These are phyloP conservation scores for Tolypocladium guangdongense DNA, from an alignment of 2,329 filamentous ascomycete species.

Conservation along the genomic window DNA sequence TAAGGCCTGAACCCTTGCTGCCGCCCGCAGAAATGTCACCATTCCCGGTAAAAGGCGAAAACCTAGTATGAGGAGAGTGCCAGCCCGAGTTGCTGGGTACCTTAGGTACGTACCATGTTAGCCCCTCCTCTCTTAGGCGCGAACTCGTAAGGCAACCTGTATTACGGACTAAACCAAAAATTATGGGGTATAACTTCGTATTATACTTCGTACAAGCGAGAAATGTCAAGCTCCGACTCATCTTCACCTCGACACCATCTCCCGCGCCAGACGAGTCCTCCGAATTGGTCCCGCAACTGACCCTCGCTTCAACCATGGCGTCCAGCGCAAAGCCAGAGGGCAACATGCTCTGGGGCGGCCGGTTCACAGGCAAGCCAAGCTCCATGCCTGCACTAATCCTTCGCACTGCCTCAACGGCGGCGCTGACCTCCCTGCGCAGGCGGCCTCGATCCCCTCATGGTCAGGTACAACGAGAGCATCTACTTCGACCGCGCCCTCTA, in stretches of 20 bases:
- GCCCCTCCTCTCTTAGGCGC: too few species aligned
- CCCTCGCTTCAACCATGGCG: constrained; percentile 12
- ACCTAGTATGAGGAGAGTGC: too few species aligned
- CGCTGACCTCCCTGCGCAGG: constrained; percentile 33
- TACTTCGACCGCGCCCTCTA: constrained; percentile 70
- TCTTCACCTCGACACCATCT: not conserved
- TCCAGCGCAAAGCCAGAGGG: constrained; percentile 16
- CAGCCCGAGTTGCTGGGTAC: too few species aligned
- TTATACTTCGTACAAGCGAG: too few species aligned
- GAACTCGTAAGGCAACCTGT: too few species aligned
- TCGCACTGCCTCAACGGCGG: not conserved
- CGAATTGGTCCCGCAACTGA: not conserved
- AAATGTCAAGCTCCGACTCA: too few species aligned
- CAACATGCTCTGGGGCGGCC: constrained; percentile 32
- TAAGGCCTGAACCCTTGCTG: not conserved
- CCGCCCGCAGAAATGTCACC: not conserved
- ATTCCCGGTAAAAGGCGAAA: too few species aligned
- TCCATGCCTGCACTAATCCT: constrained; percentile 1
- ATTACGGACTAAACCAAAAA: too few species aligned
- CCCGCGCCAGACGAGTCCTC: not conserved
- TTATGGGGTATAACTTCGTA: too few species aligned
- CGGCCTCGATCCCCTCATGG: constrained; percentile 77
- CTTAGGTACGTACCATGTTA: too few species aligned
- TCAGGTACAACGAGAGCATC: constrained; percentile 72
- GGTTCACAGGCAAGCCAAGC: constrained; percentile 34